A percentile compares a stretch with the other conserved stretches of the same genome.
These are phyloP conservation scores for Apophysomyces ossiformis DNA, from an alignment of 371 early-diverging fungal species.

Conservation along the genomic window DNA sequence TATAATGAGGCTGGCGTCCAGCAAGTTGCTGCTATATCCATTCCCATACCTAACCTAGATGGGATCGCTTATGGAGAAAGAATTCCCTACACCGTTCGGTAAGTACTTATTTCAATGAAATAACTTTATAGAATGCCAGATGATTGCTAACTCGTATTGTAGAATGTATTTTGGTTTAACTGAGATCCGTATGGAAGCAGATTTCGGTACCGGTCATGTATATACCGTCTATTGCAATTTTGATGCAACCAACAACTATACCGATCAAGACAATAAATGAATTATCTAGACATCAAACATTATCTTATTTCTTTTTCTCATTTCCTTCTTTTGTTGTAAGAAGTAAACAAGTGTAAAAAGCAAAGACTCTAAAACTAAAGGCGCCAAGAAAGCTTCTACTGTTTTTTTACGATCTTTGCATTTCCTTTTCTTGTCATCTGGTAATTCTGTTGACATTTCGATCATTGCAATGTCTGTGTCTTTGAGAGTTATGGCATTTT, in stretches of 20 bases:
- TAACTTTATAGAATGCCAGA: not conserved
- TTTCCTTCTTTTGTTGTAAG: too few species aligned
- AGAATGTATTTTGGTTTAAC: slow-evolving; percentile 58
- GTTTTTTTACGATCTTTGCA: too few species aligned
- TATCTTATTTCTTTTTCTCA: too few species aligned
- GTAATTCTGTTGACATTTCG: too few species aligned
- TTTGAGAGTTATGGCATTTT: too few species aligned
- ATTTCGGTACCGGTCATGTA: slow-evolving; percentile 45
- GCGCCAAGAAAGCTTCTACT: too few species aligned
- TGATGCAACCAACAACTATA: slow-evolving; percentile 38
- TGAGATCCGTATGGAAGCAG: slow-evolving; percentile 55
- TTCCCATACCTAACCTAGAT: slow-evolving; percentile 46
- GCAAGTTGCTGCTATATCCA: slow-evolving; percentile 48
- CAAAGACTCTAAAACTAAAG: too few species aligned
- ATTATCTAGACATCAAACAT: too few species aligned
- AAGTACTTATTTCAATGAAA: not conserved
- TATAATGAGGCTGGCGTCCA: slow-evolving; percentile 41
- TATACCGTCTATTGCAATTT: slow-evolving; percentile 46
- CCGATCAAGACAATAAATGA: not conserved
- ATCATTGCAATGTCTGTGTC: too few species aligned
- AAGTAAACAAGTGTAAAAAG: too few species aligned
- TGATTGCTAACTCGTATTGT: not conserved
- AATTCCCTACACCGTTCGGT: slow-evolving; percentile 48
- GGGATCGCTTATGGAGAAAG: slow-evolving; percentile 38
- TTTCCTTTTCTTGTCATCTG: too few species aligned